Base-by-base conservation (phyloP, 2,329 filamentous ascomycete species). In the Cephalotrichum gorgonifer region DNA sequence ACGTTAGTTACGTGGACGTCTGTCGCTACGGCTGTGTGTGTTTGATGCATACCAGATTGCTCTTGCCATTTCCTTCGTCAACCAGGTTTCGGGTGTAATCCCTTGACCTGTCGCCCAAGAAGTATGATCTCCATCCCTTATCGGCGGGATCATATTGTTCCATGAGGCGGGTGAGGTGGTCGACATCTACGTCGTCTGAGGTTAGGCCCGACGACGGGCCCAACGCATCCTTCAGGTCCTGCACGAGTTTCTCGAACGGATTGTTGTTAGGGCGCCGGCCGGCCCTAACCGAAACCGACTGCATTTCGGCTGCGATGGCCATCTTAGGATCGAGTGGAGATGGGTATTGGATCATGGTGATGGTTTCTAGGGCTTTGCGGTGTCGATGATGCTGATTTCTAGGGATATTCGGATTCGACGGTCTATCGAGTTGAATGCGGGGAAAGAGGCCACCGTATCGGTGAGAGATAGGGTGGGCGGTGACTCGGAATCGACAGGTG, bases 1-100 rank as follows among this genome's bases (percentile, higher is more conserved):
- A 26, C 47, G 49, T 51, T 50, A 51, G 49, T 44, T 31, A 8
- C 23, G 35, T 43, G 27, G 25, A 2, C 23, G 11, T 15, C 20
- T 8, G 20, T 6, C 17, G 43, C 26, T 39, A 15, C 14, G 20
- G 30, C 15, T 39, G 22, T 20, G 22, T 17, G 25, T 17, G 25
- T n/a, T n/a, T n/a, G 25, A 8, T 42, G 66, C 77, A 60, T 67
- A 86, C 81, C 62, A 88, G 64, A 58, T 88, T 88, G 59, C 81
- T 83, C 65, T 86, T 87, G 51, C 69, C 88, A 57, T 95, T 95
- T 3, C 89, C 88, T 61, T 89, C 85, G 59, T 95, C 88, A 42
- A 96, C 88, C 4, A 95, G 76, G 61, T 95, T 95, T 49, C 90
- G 73, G 12, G 90, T 95, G 64, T 95, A 96, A 1, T 78, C 76